phyloP scores from a whole-genome alignment of 352 stramenopile genomes.

The Blastocystis sp. region DNA sequence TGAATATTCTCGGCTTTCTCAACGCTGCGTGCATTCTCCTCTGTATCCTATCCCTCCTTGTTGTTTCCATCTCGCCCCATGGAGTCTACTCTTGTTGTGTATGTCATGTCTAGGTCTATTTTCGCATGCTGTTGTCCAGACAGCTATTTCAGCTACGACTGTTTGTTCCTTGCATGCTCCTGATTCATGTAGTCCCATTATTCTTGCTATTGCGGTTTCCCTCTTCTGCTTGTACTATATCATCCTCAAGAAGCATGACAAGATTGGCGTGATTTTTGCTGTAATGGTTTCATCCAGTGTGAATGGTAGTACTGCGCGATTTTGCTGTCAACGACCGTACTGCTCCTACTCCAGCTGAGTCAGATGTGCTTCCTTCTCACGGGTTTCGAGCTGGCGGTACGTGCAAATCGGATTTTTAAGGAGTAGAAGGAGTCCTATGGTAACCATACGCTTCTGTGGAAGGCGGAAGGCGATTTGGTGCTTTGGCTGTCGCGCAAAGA shows the following conservation, averaged over 20 bases:
- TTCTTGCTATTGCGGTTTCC: not conserved
- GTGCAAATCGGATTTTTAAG: not conserved
- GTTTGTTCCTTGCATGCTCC: not conserved
- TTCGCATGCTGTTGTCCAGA: not conserved
- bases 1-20: not conserved
- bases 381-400: not conserved
- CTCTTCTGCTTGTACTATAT: conserved; percentile 14
- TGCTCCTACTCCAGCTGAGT: too few species aligned
- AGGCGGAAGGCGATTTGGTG: not conserved
- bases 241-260: not conserved
- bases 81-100: too few species aligned
- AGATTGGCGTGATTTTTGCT: not conserved
- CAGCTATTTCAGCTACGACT: not conserved
- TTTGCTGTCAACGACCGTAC: too few species aligned
- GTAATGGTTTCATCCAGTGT: not conserved
- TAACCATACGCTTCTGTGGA: too few species aligned
- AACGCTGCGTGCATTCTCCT: conserved; percentile 7
- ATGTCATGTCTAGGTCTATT: conserved; percentile 42
- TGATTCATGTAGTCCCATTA: not conserved
- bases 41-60: not conserved
- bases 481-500: not conserved
- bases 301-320: conserved; percentile 1
- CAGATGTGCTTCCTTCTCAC: not conserved
- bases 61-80: not conserved
- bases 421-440: not conserved